Evolutionary conservation across 257 asterid species (phyloP), one percentile per base, ranked within the genome.

Genomic region (Phtheirospermum japonicum): DNA sequence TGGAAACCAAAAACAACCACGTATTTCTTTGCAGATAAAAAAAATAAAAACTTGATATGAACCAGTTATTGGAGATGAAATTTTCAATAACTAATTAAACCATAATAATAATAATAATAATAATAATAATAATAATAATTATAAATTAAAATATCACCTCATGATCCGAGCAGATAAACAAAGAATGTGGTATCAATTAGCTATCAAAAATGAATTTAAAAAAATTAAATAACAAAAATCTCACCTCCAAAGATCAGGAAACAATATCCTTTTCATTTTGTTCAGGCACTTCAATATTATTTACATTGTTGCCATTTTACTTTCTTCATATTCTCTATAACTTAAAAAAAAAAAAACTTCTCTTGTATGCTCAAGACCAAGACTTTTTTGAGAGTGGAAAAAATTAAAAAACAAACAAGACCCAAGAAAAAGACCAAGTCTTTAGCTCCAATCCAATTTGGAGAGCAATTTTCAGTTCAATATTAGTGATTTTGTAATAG

Each of bases 181-280:
- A 7, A 1, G 18, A 4, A 34, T 4, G n/a, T n/a, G 5, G 6
- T 32, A 32, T 32, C 6, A 32, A 32, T 6, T 6, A 32, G 36
- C 36, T 32, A 32, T 32, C 19, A n/a, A 11, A 14, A 5, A 42
- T 13, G 62, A 40, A 37, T 7, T n/a, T 3, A 32, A 32, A 28
- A 45, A 40, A 56, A 42, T 43, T 0, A 39, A 56, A 7, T 7
- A 40, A 40, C 6, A 40, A 32, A 6, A 39, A 57, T 56, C 86
- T 63, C 63, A 91, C 98, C 98, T 91, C 98, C 74, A 75, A 88
- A 64, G 98, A 86, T 96, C 98, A 91, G 56, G 98, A 91, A 69
- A 88, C 98, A 56, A 91, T 91, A 81, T 83, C 96, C 61, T 95
- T 87, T 56, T 86, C 92, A 59, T 88, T 90, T 76, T 74, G 88